A percentile compares a stretch with the other conserved stretches of the same genome.
phyloP scores from a whole-genome alignment of 345 rosid species.

The Pseudoturritis turrita region DNA sequence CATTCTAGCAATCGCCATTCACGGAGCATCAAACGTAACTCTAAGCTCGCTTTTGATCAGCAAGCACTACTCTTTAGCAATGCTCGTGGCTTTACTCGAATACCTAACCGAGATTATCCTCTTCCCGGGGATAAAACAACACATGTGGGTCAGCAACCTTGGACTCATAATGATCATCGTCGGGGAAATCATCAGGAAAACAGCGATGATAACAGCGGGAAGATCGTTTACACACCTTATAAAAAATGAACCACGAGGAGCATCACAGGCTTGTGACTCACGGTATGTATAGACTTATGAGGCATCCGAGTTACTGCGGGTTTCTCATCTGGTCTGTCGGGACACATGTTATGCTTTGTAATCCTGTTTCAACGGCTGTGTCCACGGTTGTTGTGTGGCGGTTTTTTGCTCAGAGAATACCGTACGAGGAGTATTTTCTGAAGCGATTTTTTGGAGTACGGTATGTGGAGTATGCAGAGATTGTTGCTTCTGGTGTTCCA shows the following conservation, averaged over 20 bases:
- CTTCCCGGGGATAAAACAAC: constrained; percentile 50
- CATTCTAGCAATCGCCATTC: constrained; percentile 40
- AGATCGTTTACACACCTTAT: constrained; percentile 59
- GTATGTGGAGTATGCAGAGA: constrained; percentile 42
- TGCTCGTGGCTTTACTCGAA: constrained; percentile 45
- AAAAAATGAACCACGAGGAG: constrained; percentile 44
- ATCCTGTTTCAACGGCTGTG: constrained; percentile 45
- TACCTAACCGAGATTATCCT: constrained; percentile 38
- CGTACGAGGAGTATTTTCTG: constrained; percentile 55
- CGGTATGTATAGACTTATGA: constrained; percentile 50
- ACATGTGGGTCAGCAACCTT: constrained; percentile 48
- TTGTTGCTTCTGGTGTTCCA: constrained; percentile 58
- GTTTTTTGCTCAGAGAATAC: constrained; percentile 50
- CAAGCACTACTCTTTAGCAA: constrained; percentile 49
- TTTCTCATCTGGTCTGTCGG: constrained; percentile 64
- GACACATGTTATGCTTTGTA: constrained; percentile 65
- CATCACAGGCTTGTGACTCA: constrained; percentile 51
- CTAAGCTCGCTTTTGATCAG: constrained; percentile 51
- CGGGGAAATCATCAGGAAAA: constrained; percentile 51
- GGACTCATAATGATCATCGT: constrained; percentile 48
- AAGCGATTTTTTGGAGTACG: constrained; percentile 47
- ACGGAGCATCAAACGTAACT: constrained; percentile 49
- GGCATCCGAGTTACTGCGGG: constrained; percentile 67
- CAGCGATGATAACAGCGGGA: constrained; percentile 61
- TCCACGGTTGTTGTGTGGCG: constrained; percentile 51